Evolutionary conservation across 2,329 filamentous ascomycete species (phyloP), one percentile per base, ranked within the genome.

Genomic region (Aschersonia sp.): DNA sequence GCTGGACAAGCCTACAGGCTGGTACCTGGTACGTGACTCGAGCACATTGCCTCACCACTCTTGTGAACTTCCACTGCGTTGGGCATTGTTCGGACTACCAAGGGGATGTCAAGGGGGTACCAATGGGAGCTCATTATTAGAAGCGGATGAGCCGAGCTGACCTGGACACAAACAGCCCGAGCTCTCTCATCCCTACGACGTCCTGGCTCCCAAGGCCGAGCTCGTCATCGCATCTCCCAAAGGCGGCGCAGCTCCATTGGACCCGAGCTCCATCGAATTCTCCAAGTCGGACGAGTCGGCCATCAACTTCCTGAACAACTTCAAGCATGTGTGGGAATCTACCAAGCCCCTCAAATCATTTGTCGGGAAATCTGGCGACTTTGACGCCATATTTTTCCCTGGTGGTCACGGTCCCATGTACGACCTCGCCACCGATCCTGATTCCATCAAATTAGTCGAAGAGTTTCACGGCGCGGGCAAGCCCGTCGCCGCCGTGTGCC

Each of bases 401-500:
- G 75, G 75, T 52, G 75, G 75, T 46, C 74, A 78, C 65, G 75
- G 74, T 50, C 75, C 81, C 56, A 81, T 85, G 77, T 84, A 74
- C 62, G 82, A 85, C 59, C 75, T 85, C 20, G 73, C 72, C 48
- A 65, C 66, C 49, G 74, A 82, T 58, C 52, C 65, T 28, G 66
- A 69, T n/a, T 80, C 75, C 30, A 74, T 78, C 53, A 65, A 72
- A 51, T 64, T 86, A 38, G 77, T 82, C 56, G 65, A 69, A 51
- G 78, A 84, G 60, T 84, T 86, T 60, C 74, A 71, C 56, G 65
- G 67, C 40, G 69, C 72, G 3, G 75, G 72, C 52, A 84, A 84
- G 69, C 68, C 78, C 48, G 73, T 85, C 10, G 67, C 77, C 0
- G 78, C 82, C 3, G 80, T 86, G 44, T 85, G 82, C 68, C 82